Evolutionary conservation across 1,284 basidiomycete genomes (phyloP).

Genomic region (Rugosomyces carneus): DNA sequence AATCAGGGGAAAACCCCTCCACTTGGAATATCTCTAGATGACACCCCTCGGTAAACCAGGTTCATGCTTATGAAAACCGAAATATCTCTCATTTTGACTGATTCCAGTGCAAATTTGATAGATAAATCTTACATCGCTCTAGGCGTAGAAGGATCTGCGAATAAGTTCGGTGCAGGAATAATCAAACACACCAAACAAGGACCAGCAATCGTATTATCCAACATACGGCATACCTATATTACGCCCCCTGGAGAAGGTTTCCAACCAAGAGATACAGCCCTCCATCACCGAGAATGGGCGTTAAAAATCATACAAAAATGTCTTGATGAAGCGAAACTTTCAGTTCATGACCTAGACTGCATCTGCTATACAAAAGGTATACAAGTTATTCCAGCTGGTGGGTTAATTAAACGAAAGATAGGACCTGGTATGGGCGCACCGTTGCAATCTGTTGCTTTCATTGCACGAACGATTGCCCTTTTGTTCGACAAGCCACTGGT

Average conservation of each 20-base stretch:
- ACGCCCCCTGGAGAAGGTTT: slow-evolving; percentile 98
- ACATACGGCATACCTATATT: slow-evolving; percentile 95
- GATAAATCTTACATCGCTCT: slow-evolving; percentile 68
- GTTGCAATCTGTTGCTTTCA: slow-evolving; percentile 89
- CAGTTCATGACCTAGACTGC: slow-evolving; percentile 81
- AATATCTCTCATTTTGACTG: neutral
- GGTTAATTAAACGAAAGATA: slow-evolving; percentile 24
- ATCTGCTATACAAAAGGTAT: slow-evolving; percentile 96
- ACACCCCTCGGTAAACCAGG: slow-evolving; percentile 31
- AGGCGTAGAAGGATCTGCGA: slow-evolving; percentile 93
- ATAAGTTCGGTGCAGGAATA: slow-evolving; percentile 96
- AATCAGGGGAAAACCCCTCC: no score
- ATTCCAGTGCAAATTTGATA: slow-evolving; percentile 20
- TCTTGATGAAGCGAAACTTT: slow-evolving; percentile 64
- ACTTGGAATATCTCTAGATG: no score
- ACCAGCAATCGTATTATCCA: slow-evolving; percentile 66
- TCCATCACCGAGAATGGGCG: slow-evolving; percentile 94
- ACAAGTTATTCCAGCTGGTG: neutral
- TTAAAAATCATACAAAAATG: slow-evolving; percentile 80
- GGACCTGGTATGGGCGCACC: slow-evolving; percentile 99
- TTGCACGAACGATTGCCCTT: slow-evolving; percentile 89
- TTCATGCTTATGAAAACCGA: slow-evolving; percentile 19
- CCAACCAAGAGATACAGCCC: slow-evolving; percentile 89
- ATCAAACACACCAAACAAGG: slow-evolving; percentile 79
- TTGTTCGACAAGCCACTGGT: slow-evolving; percentile 90